Conservation (phyloP, 306 rosid species). For the Benincasa hispida region DNA sequence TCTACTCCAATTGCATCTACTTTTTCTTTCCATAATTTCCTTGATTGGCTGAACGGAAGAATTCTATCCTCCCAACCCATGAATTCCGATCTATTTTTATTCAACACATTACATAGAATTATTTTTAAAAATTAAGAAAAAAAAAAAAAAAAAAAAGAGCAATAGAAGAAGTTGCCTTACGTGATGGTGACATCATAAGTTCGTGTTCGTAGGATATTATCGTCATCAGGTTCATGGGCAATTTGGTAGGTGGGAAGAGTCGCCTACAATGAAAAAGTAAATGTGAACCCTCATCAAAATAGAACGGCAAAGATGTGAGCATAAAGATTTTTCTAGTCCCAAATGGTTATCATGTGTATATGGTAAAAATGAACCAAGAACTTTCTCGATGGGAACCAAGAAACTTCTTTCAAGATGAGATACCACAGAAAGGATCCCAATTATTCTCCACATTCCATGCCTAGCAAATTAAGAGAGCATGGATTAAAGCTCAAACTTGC, state of each 20-base stretch:
- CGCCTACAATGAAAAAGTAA: constrained; percentile 26
- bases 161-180: constrained; percentile 28
- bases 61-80: background rate
- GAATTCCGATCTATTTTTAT: background rate
- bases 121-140: background rate
- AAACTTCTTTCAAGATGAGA: background rate
- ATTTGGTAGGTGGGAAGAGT: constrained; percentile 54
- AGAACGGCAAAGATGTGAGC: background rate
- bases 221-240: constrained; percentile 87
- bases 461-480: background rate
- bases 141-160: background rate
- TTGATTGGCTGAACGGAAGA: background rate
- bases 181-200: constrained; percentile 91
- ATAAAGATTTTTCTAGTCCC: background rate
- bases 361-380: background rate
- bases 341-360: background rate
- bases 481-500: background rate
- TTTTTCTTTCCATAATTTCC: background rate
- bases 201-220: constrained; percentile 81
- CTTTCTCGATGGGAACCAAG: background rate
- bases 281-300: background rate
- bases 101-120: background rate
- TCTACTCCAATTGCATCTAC: background rate
- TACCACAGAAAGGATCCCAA: background rate
- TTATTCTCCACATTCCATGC: background rate